Percentiles rank a stretch among this genome's conserved stretches.
These are phyloP conservation scores for Fallopia convolvulus DNA, from an alignment of 148 eudicot species.

Conservation along the genomic window DNA sequence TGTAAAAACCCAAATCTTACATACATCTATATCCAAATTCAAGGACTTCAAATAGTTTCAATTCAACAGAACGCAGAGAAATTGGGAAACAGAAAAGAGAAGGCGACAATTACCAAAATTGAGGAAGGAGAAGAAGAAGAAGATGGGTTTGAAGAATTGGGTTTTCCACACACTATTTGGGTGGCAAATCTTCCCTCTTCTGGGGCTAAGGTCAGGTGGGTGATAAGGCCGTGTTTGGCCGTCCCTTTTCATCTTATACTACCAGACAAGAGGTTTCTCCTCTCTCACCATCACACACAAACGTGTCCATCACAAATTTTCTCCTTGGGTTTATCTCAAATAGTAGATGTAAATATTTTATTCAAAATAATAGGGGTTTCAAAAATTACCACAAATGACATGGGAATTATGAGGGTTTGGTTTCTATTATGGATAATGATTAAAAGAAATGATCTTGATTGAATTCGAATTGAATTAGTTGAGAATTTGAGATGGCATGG, in stretches of 20 bases:
- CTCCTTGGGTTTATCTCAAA: neutral
- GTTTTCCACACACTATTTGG: neutral
- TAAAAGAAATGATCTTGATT: too few species aligned
- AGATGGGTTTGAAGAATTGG: neutral
- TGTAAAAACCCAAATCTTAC: neutral
- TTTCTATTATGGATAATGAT: too few species aligned
- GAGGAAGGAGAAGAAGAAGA: neutral
- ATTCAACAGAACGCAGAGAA: neutral
- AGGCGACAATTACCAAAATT: neutral
- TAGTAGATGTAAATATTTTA: neutral
- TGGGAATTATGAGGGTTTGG: too few species aligned
- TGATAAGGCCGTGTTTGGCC: slow-evolving; percentile 15
- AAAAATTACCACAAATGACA: too few species aligned
- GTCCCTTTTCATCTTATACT: slow-evolving; percentile 6
- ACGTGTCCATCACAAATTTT: slow-evolving; percentile 1
- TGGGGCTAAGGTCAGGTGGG: slow-evolving; percentile 6
- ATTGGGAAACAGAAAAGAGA: neutral
- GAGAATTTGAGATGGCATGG: too few species aligned
- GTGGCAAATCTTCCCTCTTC: neutral
- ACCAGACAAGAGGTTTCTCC: neutral
- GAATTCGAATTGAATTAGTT: too few species aligned
- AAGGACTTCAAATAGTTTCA: neutral
- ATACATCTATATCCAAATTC: neutral
- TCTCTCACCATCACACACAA: slow-evolving; percentile 3
- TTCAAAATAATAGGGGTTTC: too few species aligned